These are phyloP conservation scores for Tremellales sp. DNA, from an alignment of 1,284 basidiomycete genomes.

Conservation along the genomic window DNA sequence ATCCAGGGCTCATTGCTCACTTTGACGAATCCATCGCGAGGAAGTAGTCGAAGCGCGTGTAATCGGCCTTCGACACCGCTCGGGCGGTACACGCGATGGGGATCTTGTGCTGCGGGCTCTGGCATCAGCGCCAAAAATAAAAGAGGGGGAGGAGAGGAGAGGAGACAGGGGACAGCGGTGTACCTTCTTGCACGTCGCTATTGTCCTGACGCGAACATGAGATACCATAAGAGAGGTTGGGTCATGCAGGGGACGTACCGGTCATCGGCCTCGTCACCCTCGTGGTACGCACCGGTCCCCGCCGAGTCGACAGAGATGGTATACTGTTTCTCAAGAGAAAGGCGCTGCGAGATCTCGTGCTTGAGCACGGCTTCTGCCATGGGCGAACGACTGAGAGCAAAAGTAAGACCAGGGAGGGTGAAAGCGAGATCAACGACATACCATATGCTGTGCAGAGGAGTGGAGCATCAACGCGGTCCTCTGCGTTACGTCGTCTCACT, in stretches of 20 bases:
- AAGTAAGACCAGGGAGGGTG: too few relatives aligned
- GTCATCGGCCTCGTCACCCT: constrained; percentile 46
- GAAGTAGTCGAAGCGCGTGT: constrained; percentile 49
- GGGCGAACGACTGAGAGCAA: constrained; percentile 37
- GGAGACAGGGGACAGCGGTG: background rate
- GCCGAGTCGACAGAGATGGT: constrained; percentile 45
- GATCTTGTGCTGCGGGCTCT: constrained; percentile 36
- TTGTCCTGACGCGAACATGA: constrained; percentile 34
- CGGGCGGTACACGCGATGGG: constrained; percentile 48
- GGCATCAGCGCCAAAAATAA: background rate
- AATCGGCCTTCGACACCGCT: constrained; percentile 44
- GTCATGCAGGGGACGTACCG: constrained; percentile 27
- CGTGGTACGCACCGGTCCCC: constrained; percentile 49
- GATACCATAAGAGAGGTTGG: background rate
- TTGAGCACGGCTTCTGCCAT: constrained; percentile 50
- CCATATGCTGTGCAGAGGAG: background rate
- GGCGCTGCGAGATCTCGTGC: constrained; percentile 31
- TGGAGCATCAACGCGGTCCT: background rate
- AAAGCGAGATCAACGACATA: too few relatives aligned
- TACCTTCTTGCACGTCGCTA: constrained; percentile 46
- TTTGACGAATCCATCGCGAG: constrained; percentile 50
- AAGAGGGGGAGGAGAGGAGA: background rate
- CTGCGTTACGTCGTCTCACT: constrained; percentile 9
- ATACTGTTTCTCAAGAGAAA: constrained; percentile 18
- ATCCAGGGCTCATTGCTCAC: constrained; percentile 21